phyloP scores from a whole-genome alignment of 495 filamentous ascomycete genomes.

The Talaromyces thailandensis region DNA sequence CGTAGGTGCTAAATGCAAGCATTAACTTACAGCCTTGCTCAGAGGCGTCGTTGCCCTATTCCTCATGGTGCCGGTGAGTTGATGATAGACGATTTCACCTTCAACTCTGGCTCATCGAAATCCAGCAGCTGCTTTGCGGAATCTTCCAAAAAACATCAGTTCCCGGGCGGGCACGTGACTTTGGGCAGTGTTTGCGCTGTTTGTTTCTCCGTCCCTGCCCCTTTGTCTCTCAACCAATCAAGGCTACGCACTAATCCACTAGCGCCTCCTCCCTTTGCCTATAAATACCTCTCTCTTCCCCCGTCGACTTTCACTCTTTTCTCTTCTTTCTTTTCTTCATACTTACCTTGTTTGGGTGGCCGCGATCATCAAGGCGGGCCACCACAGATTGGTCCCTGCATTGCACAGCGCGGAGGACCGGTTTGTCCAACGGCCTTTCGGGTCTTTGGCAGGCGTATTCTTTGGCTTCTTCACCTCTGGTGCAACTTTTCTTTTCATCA shows the following conservation, averaged over 20 bases:
- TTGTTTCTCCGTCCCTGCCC: not conserved
- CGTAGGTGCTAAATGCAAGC: not conserved
- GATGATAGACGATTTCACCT: not conserved
- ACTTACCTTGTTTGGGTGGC: slow-evolving; percentile 64
- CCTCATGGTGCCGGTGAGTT: slow-evolving; percentile 26
- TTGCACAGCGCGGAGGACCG: slow-evolving; percentile 67
- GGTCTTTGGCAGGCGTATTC: slow-evolving; percentile 65
- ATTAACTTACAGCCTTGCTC: slow-evolving; percentile 30
- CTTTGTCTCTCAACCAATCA: not conserved
- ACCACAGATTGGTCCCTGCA: slow-evolving; percentile 60
- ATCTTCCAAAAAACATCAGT: not conserved
- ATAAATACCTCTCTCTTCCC: slow-evolving; percentile 17
- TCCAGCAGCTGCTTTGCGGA: not conserved
- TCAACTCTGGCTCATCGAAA: not conserved
- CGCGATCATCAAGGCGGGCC: slow-evolving; percentile 52
- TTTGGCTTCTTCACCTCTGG: slow-evolving; percentile 49
- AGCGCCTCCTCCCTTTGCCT: slow-evolving; percentile 3
- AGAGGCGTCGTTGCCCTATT: slow-evolving; percentile 38
- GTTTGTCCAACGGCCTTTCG: slow-evolving; percentile 57
- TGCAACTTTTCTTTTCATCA: slow-evolving; percentile 49
- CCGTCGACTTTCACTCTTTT: slow-evolving; percentile 17
- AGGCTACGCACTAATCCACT: slow-evolving; percentile 19
- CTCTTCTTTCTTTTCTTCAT: slow-evolving; percentile 49
- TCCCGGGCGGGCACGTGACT: not conserved
- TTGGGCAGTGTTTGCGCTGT: not conserved